phyloP scores from a whole-genome alignment of 2,329 filamentous ascomycete species.

The Fusarium sterilihyphosum region DNA sequence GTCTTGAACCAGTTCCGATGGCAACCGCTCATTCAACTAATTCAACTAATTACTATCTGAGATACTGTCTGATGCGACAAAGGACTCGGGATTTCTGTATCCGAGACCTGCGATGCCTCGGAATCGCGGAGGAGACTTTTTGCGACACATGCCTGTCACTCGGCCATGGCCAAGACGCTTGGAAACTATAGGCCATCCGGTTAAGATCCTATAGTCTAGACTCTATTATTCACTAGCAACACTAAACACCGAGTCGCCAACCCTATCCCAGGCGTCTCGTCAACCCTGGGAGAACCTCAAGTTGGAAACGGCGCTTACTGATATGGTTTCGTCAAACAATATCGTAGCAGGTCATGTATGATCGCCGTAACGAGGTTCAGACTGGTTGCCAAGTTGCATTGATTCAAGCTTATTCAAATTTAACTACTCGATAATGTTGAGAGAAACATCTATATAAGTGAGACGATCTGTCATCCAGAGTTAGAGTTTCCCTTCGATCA shows the following conservation, averaged over 20 bases:
- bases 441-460: constrained; percentile 37
- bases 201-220: not conserved
- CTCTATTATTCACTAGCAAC: not conserved
- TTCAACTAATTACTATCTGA: not conserved
- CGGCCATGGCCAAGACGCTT: constrained; percentile 1
- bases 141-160: constrained; percentile 21
- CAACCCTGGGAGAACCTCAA: not conserved
- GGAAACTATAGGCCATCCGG: not conserved
- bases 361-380: constrained; percentile 16
- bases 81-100: constrained; percentile 37
- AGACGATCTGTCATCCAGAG: constrained; percentile 20
- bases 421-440: constrained; percentile 15
- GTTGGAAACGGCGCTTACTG: constrained; percentile 14
- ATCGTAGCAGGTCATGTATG: constrained; percentile 29
- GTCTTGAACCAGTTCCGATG: not conserved
- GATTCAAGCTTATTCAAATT: constrained; percentile 30
- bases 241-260: not conserved
- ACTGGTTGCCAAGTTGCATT: constrained; percentile 6
- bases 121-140: constrained; percentile 6
- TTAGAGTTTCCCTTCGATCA: constrained; percentile 12
- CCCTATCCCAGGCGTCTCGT: not conserved
- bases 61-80: not conserved
- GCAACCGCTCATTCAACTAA: not conserved
- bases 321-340: constrained; percentile 8
- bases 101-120: constrained; percentile 34